Conservation (phyloP, 768 basidiomycete genomes). For the Chalciporus piperatus region DNA sequence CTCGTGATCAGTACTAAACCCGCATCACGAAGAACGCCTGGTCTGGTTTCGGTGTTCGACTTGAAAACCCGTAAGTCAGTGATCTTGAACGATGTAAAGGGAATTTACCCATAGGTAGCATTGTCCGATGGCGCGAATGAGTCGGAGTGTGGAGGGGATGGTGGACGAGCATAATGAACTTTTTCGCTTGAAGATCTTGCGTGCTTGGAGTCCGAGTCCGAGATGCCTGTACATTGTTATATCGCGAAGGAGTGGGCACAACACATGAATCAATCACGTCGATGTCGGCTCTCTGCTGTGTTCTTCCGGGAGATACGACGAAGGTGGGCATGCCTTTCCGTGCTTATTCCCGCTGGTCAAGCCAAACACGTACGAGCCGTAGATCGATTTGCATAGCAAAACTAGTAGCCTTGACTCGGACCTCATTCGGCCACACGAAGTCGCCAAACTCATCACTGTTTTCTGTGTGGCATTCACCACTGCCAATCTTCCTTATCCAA, state of each 20-base stretch:
- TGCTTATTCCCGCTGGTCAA: constrained; percentile 14
- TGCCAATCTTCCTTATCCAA: constrained; percentile 10
- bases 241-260: constrained; percentile 15
- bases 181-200: constrained; percentile 1
- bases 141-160: constrained; percentile 20
- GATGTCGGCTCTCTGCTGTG: constrained; percentile 2
- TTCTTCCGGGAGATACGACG: neutral
- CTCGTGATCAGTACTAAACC: too few relatives aligned
- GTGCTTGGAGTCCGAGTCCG: constrained; percentile 1
- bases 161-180: constrained; percentile 1
- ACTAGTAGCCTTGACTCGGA: too few relatives aligned
- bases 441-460: constrained; percentile 3
- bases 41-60: too few relatives aligned
- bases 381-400: neutral
- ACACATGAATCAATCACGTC: constrained; percentile 17
- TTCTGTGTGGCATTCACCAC: constrained; percentile 2
- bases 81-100: constrained; percentile 22
- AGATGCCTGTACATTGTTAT: constrained; percentile 14
- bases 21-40: too few relatives aligned
- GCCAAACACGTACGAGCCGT: constrained; percentile 14
- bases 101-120: constrained; percentile 28
- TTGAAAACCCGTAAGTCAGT: neutral
- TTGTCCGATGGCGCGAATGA: constrained; percentile 19
- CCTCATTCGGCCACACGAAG: constrained; percentile 10
- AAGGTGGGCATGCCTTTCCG: constrained; percentile 3